Base-by-base conservation (phyloP, 2,329 filamentous ascomycete species). In the Fusarium goolgardi region DNA sequence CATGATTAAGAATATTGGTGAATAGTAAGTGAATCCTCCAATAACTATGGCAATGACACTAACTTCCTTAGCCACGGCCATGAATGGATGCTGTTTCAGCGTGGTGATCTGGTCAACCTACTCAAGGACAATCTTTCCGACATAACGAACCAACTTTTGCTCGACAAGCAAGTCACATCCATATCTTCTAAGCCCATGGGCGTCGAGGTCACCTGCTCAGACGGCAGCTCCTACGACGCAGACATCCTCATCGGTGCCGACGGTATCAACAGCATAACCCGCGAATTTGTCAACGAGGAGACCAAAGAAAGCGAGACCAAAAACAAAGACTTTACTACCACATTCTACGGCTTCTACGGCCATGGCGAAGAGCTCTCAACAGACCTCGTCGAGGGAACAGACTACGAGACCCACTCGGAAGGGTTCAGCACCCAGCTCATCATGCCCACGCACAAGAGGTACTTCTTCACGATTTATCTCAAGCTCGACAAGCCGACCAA, bases 211-310 rank as follows among this genome's bases (percentile, higher is more conserved):
- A 46, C 55, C 6, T 72, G 69, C 3, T 47, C 59, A 13, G 70
- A 72, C 13, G 67, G 67, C 0, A 69, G 20, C 18, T 12, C 21
- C 0, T 61, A 67, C 12, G 39, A 39, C 2, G 69, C 50, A 1
- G 67, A 69, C 13, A 66, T 72, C 4, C 32, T 72, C 0, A 52
- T 72, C 31, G 70, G 70, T 1, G 49, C 64, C 11, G 69, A 72
- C 40, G 70, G 70, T 5, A 59, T 70, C 6, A 51, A 72, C 32
- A 72, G 69, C 49, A 54, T 31, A 7, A 50, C 56, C 0, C 59
- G 70, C 7, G 40, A 45, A 0, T 67, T 43, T 4, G 61, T 70
- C 1, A 47, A 63, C 20, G 51, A 47, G 2, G 12, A 11, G 15
- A 16, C 43, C 0, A 27, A 34, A 18, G 29, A 32, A 15, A 23